Conservation (phyloP, 1,284 basidiomycete species). For the Trichosporon faecale region DNA sequence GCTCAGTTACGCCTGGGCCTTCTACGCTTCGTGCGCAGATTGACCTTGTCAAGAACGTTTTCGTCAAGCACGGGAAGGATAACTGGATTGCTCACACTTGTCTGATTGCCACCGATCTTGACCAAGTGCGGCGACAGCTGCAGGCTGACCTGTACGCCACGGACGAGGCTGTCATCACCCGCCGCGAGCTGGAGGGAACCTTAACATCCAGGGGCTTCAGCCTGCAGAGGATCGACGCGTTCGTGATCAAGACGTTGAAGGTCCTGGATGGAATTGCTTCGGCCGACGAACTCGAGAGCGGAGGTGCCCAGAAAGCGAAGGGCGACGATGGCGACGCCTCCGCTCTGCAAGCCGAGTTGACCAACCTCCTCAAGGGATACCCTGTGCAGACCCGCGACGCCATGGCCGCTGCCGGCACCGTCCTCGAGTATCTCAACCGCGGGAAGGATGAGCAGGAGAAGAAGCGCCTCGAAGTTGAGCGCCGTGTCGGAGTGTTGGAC, state of each 20-base stretch:
- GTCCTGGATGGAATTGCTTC: constrained; percentile 48
- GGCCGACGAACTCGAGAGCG: constrained; percentile 37
- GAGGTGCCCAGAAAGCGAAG: background rate
- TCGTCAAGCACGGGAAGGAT: constrained; percentile 38
- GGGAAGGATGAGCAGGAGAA: constrained; percentile 45
- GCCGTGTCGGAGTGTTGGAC: constrained; percentile 45
- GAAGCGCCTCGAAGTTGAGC: constrained; percentile 43
- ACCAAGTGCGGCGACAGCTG: constrained; percentile 39
- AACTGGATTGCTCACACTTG: constrained; percentile 51
- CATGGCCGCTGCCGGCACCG: constrained; percentile 32
- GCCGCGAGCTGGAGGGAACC: constrained; percentile 36
- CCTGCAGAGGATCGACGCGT: constrained; percentile 34
- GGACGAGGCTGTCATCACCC: constrained; percentile 38
- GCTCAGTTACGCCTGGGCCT: constrained; percentile 31
- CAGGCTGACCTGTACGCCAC: constrained; percentile 44
- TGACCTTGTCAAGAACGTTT: constrained; percentile 34
- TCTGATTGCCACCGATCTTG: constrained; percentile 44
- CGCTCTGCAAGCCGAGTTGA: constrained; percentile 31
- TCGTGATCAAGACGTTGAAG: constrained; percentile 46
- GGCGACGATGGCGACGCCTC: constrained; percentile 17
- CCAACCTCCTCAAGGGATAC: constrained; percentile 27
- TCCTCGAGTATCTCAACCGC: constrained; percentile 43
- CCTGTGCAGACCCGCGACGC: constrained; percentile 44
- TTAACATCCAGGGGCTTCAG: constrained; percentile 35
- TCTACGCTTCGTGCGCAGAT: constrained; percentile 39